Conservation (phyloP, 2,329 filamentous ascomycete species). For the Claviceps paspali region DNA sequence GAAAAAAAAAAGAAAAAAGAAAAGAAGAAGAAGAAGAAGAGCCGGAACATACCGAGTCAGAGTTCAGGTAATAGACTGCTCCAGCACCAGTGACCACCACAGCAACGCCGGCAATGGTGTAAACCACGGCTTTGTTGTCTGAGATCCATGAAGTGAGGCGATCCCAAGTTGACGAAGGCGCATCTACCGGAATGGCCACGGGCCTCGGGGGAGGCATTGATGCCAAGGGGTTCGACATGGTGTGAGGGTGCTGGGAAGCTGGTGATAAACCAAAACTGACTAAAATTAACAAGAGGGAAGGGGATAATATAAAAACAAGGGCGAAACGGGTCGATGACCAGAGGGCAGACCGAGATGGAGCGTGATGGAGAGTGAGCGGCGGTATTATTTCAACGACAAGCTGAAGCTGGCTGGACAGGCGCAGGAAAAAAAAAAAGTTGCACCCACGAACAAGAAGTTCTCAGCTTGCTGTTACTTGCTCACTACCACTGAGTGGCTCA, state of each 20-base stretch:
- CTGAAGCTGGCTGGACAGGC: constrained; percentile 9
- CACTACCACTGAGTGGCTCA: too few species aligned
- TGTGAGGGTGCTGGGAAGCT: constrained; percentile 11
- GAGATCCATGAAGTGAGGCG: constrained; percentile 82
- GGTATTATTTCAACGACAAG: too few species aligned
- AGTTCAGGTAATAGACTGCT: constrained; percentile 77
- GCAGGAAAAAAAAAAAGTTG: constrained; percentile 17
- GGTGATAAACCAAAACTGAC: constrained; percentile 9
- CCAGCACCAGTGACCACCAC: constrained; percentile 84
- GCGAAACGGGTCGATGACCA: constrained; percentile 10
- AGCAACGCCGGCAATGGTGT: constrained; percentile 89
- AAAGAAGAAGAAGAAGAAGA: neutral
- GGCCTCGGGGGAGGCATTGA: constrained; percentile 31
- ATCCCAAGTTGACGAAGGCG: constrained; percentile 67
- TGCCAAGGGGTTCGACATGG: constrained; percentile 31
- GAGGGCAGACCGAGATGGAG: constrained; percentile 8
- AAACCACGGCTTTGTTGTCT: constrained; percentile 89
- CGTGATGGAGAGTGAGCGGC: too few species aligned
- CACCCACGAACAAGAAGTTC: too few species aligned
- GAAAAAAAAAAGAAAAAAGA: too few species aligned
- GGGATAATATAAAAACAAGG: constrained; percentile 13
- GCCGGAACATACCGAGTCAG: constrained; percentile 32
- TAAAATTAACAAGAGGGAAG: constrained; percentile 11
- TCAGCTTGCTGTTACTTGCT: too few species aligned
- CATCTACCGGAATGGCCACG: constrained; percentile 32